Evolutionary conservation across 768 basidiomycete genomes (phyloP), one percentile per base, ranked within the genome.

Genomic region (Pisolithus microcarpus): DNA sequence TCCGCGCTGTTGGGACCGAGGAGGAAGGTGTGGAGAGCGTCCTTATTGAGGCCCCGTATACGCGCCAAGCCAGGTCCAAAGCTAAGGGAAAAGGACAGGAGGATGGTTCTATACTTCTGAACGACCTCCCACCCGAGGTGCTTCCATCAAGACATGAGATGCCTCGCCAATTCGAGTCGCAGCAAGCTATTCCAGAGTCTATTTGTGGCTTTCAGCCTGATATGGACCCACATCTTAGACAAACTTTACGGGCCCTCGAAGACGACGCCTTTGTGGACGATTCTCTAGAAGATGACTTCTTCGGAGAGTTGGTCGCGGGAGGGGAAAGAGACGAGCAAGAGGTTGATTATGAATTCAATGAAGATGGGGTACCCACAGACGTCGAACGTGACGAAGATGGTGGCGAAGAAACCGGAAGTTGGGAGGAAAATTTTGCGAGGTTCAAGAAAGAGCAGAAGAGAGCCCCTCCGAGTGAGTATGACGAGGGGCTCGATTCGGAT

Each of bases 191-290:
- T 24, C 93, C 90, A 2, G 77, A 80, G 31, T 89, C 88, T 55
- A 83, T 95, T 46, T 72, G 85, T 23, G 94, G 96, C 2, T 84
- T 99, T 53, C 87, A 89, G 62, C 96, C 93, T 1, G 91, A 95
- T 61, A 90, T 99, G 89, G 90, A 99, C 64, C 91, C 92, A 5
- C 91, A 93, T 70, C 75, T 98, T 24, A 77, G 96, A 23, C 96
- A 99, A 67, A 81, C 82, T 0, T 72, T 99, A 15, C 93, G 96
- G 62, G 96, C 96, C 1, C 72, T 99, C 21, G 96, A 98, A 53
- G 94, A 99, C 59, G 92, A 95, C 53, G 93, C 87, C 2, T 99
- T 95, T 61, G 86, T 96, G 15, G 86, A 91, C 38, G 86, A 84
- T 51, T 76, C 70, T 9, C 64, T 85, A 4, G 81, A 78, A 31